phyloP scores from a whole-genome alignment of 495 filamentous ascomycete genomes.

The Penicillium pancosmium region DNA sequence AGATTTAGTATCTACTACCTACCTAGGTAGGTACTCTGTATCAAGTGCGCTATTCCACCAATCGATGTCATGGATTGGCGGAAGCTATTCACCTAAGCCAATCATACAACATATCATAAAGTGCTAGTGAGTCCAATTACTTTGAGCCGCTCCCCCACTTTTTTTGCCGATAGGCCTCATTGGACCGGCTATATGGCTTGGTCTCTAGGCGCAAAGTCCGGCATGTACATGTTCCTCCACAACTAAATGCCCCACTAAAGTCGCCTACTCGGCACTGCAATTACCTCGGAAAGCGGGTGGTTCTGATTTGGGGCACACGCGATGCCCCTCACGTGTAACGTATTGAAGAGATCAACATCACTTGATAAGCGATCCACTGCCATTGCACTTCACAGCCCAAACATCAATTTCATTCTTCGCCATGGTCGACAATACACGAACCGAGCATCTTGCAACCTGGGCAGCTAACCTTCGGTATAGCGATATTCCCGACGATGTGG shows the following conservation, averaged over 20 bases:
- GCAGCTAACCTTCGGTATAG: slow-evolving; percentile 27
- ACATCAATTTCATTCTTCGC: background rate
- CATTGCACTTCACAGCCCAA: background rate
- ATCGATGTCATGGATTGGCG: too few relatives aligned
- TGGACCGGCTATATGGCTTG: slow-evolving; percentile 19
- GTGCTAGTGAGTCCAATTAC: too few relatives aligned
- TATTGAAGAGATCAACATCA: background rate
- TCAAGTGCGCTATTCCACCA: too few relatives aligned
- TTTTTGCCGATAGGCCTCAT: slow-evolving; percentile 1
- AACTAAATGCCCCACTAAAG: slow-evolving; percentile 12
- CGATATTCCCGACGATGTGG: slow-evolving; percentile 32
- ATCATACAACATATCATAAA: too few relatives aligned
- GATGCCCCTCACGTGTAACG: slow-evolving; percentile 8
- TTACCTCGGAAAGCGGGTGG: slow-evolving; percentile 17
- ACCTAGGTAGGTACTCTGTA: too few relatives aligned
- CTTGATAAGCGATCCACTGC: background rate
- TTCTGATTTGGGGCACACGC: background rate
- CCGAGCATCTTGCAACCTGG: slow-evolving; percentile 31
- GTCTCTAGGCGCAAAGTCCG: background rate
- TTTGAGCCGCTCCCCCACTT: background rate
- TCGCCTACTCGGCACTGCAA: slow-evolving; percentile 21
- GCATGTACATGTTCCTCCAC: background rate
- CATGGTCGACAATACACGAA: slow-evolving; percentile 16
- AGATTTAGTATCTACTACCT: too few relatives aligned
- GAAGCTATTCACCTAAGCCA: too few relatives aligned